A percentile compares a stretch with the other conserved stretches of the same genome.
Conservation (phyloP, 306 rosid genomes). For the Prunus dulcis region DNA sequence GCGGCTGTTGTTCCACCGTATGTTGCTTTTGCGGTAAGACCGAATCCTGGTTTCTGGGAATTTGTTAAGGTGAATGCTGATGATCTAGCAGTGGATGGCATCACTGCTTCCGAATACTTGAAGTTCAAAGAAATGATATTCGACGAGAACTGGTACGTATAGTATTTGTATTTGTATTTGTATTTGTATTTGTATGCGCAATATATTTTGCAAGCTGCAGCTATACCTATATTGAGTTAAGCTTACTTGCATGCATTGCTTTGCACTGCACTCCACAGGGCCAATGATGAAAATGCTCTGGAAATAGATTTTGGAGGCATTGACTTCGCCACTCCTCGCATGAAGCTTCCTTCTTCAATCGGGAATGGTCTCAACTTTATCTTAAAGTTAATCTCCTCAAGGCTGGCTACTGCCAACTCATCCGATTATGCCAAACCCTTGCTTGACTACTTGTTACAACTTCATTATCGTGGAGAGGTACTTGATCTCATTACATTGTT, state of each 20-base stretch:
- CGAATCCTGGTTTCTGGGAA: conserved; percentile 48
- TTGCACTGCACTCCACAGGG: conserved; percentile 27
- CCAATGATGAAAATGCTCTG: conserved; percentile 42
- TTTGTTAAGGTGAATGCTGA: conserved; percentile 36
- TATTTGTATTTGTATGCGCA: not conserved
- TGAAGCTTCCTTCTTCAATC: conserved; percentile 41
- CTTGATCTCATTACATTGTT: not conserved
- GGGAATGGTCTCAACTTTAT: conserved; percentile 40
- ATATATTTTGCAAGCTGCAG: not conserved
- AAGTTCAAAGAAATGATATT: conserved; percentile 40
- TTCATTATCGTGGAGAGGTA: conserved; percentile 44
- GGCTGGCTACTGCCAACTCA: conserved; percentile 17
- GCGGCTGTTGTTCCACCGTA: conserved; percentile 49
- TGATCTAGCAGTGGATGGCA: conserved; percentile 31
- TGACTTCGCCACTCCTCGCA: conserved; percentile 36
- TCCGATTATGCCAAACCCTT: conserved; percentile 29
- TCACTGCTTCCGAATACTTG: conserved; percentile 34
- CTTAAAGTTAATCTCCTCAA: conserved; percentile 35
- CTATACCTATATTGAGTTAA: not conserved
- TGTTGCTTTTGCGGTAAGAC: conserved; percentile 41
- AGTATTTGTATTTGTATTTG: too few species aligned
- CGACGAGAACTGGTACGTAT: conserved; percentile 37
- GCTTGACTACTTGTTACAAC: conserved; percentile 32
- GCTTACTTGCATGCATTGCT: not conserved
- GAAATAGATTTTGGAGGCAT: conserved; percentile 45